A percentile compares a stretch with the other conserved stretches of the same genome.
Evolutionary conservation across 441 rosid species (phyloP).

Genomic region (Populus tomentosa): DNA sequence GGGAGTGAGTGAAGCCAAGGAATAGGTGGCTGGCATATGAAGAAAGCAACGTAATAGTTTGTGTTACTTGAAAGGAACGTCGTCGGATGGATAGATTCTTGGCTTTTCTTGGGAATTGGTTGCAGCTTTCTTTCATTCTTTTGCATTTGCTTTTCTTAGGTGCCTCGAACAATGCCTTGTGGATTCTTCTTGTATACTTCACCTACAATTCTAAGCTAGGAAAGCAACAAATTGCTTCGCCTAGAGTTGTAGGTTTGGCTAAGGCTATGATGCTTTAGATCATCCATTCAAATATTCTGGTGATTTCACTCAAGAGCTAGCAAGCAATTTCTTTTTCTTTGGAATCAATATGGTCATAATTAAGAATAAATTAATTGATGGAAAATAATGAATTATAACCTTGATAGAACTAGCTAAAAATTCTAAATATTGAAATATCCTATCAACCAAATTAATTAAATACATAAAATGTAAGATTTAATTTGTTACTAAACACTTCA

Average conservation of each 20-base stretch:
- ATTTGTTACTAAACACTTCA: too few species aligned
- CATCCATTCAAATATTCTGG: background rate
- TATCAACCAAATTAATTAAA: too few species aligned
- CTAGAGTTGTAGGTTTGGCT: background rate
- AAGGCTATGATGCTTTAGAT: background rate
- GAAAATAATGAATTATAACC: background rate
- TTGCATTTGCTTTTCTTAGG: background rate
- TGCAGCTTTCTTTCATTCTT: background rate
- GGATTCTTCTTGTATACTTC: constrained; percentile 1
- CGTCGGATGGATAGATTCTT: background rate
- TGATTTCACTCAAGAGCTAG: background rate
- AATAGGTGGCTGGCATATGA: constrained; percentile 2
- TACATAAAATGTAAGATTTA: too few species aligned
- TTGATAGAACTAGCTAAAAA: too few species aligned
- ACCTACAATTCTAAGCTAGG: background rate
- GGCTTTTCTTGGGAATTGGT: constrained; percentile 5
- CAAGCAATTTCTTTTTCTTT: too few species aligned
- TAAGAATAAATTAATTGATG: background rate
- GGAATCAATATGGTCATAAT: too few species aligned
- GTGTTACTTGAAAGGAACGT: constrained; percentile 19
- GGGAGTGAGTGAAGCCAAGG: background rate
- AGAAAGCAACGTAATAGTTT: constrained; percentile 8
- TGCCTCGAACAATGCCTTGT: background rate
- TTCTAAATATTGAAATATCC: too few species aligned
- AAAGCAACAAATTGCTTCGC: background rate